Conservation (phyloP, 116 monocot species). For the Trichopus zeylanicus region DNA sequence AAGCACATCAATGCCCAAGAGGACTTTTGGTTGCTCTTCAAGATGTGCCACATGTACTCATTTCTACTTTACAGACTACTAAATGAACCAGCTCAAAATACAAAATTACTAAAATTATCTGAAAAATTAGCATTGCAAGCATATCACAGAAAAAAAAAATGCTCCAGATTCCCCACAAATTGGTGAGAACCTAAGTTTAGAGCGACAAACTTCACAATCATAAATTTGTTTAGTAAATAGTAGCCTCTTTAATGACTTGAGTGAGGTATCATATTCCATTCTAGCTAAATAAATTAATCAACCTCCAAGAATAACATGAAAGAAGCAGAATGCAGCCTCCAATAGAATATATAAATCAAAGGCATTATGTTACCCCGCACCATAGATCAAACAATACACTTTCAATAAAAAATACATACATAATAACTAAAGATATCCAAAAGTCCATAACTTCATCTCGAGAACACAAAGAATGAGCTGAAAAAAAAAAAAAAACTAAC, state of each 20-base stretch:
- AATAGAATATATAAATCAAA: background rate
- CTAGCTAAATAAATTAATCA: background rate
- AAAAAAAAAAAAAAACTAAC: background rate
- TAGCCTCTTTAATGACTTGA: background rate
- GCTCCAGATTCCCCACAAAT: background rate
- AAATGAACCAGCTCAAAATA: background rate
- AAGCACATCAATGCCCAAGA: background rate
- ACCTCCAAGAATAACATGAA: background rate
- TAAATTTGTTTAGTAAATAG: background rate
- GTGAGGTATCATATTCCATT: background rate
- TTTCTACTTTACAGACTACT: background rate
- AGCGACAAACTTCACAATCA: background rate
- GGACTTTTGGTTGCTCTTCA: background rate
- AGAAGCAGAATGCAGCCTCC: background rate
- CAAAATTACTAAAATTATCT: background rate
- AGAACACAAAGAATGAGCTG: background rate
- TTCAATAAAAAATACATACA: background rate
- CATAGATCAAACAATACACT: background rate
- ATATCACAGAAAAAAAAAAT: background rate
- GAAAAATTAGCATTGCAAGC: background rate
- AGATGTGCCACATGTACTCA: background rate
- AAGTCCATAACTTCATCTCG: background rate
- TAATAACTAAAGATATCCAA: background rate
- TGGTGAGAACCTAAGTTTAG: background rate
- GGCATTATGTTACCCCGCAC: background rate